Evolutionary conservation across 805 yeast species (phyloP), one percentile per base, ranked within the genome.

Genomic region (Spathaspora girioi): DNA sequence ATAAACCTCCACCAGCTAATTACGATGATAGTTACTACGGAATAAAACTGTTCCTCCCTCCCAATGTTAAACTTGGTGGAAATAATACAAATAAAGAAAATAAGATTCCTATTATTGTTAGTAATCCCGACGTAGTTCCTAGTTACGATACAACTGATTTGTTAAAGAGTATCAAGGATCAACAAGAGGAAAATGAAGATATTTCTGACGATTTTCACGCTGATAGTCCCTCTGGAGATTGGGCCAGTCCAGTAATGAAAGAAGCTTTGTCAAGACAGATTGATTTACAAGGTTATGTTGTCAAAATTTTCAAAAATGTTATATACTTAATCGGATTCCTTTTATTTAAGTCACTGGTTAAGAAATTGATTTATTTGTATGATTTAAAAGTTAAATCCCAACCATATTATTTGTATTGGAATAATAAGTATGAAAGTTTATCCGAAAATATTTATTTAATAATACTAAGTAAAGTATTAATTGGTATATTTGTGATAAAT

Each of bases 251-350:
- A 1, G 68, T 75, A 45, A 70, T 80, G 52, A 65, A 63, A 46
- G 62, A 70, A 38, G 84, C 84, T 1, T 62, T 78, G 48, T 45
- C 65, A 4, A 59, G 84, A 35, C 80, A 78, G 52, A 67, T 71
- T 2, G 75, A 76, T 55, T 69, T 69, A 52, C 78, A 76, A 48
- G 40, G 56, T 5, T 73, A 72, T 54, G 57, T 69, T 40, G 66
- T 66, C 41, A 64, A 57, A n/a, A 51, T 75, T 7, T 48, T 73
- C 23, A 55, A 56, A 11, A 67, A 62, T 49, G 50, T 70, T 0
- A 45, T 75, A 3, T 50, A 59, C 7, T 48, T 70, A 14, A 55
- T 75, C 2, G 48, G 65, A 5, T 67, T 67, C 48, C 62, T 64
- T 43, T 58, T 76, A 48, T 10, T 54, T 8, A 44, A 55, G 23